Evolutionary conservation across 306 rosid genomes (phyloP).

Genomic region (Dryas drummondii): DNA sequence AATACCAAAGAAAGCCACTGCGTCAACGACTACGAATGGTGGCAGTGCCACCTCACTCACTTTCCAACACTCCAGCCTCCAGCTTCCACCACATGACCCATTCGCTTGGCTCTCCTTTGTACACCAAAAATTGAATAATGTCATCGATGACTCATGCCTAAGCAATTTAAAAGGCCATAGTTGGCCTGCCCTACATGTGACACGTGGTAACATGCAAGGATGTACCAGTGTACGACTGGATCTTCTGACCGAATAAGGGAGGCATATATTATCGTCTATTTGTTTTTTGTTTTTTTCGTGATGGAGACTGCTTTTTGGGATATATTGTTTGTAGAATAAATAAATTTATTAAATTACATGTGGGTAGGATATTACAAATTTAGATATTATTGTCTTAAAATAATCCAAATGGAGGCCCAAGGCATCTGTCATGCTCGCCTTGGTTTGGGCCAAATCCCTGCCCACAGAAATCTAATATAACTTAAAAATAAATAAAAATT

Average conservation of each 20-base stretch:
- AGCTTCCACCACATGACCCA: not conserved
- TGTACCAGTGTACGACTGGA: not conserved
- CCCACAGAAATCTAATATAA: too few relatives aligned
- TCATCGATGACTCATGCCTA: not conserved
- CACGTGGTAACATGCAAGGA: constrained; percentile 13
- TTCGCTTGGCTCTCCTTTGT: not conserved
- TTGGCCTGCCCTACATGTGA: not conserved
- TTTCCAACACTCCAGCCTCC: not conserved
- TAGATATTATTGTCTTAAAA: too few relatives aligned
- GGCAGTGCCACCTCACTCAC: not conserved
- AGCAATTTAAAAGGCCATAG: not conserved
- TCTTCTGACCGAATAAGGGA: not conserved
- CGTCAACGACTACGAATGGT: not conserved
- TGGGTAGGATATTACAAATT: too few relatives aligned
- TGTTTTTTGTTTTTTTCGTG: too few relatives aligned
- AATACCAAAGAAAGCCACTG: not conserved
- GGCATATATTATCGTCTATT: not conserved
- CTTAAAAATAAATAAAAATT: too few relatives aligned
- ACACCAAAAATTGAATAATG: not conserved
- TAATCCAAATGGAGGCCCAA: too few relatives aligned
- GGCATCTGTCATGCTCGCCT: too few relatives aligned
- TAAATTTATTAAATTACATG: too few relatives aligned
- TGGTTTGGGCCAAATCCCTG: too few relatives aligned
- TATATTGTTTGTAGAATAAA: too few relatives aligned
- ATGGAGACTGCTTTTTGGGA: too few relatives aligned